Percentiles rank a stretch among this genome's conserved stretches.
Conservation (phyloP, 169 alveolate genomes). For the Plasmodium inui region DNA sequence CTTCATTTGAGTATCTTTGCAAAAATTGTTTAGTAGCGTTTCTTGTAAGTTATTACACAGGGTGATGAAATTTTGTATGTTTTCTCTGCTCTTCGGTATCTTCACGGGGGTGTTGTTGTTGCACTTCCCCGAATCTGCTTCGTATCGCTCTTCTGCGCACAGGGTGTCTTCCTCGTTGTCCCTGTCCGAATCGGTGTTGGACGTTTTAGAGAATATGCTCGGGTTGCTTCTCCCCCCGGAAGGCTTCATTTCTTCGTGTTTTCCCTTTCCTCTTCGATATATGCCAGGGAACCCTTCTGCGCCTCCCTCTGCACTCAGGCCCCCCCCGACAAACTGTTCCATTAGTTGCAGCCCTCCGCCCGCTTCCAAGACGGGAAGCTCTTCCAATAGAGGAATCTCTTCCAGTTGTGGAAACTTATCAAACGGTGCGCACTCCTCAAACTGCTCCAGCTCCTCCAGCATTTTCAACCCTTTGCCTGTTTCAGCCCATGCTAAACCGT, state of each 20-base stretch:
- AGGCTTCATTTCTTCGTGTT: background rate
- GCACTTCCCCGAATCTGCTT: background rate
- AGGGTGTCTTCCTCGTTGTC: background rate
- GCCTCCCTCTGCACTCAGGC: background rate
- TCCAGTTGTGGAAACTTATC: background rate
- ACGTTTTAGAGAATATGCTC: background rate
- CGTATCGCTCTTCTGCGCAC: background rate
- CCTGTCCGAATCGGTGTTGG: background rate
- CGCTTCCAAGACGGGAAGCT: background rate
- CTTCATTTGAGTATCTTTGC: constrained; percentile 70
- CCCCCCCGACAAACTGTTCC: background rate
- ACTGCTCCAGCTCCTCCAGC: background rate
- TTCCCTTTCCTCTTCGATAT: background rate
- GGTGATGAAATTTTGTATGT: constrained; percentile 37
- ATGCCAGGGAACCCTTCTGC: background rate
- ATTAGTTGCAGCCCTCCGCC: background rate
- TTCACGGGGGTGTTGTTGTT: constrained; percentile 3
- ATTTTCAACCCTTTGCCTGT: background rate
- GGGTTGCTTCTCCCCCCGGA: background rate
- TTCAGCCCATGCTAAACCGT: background rate
- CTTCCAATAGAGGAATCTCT: background rate
- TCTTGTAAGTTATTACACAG: constrained; percentile 74
- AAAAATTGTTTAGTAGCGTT: constrained; percentile 57
- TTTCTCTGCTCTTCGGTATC: constrained; percentile 1
- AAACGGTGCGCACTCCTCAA: background rate